These are phyloP conservation scores for Scheffersomyces ergatensis DNA, from an alignment of 805 yeast genomes.

Conservation along the genomic window DNA sequence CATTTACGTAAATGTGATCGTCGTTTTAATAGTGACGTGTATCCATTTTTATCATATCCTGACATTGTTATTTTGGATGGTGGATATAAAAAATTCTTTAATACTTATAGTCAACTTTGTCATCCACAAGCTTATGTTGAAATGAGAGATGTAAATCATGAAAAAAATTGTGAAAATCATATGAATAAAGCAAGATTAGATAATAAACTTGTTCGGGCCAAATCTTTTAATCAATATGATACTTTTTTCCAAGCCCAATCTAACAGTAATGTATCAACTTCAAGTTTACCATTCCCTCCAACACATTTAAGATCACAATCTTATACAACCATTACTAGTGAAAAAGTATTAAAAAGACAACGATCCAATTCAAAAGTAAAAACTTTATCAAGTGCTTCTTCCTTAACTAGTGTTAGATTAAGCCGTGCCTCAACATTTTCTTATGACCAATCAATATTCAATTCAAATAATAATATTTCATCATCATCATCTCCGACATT, in stretches of 20 bases:
- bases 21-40: constrained; percentile 62
- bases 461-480: too few relatives aligned
- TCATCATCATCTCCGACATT: constrained; percentile 8
- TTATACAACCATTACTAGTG: constrained; percentile 27
- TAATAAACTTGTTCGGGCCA: constrained; percentile 39
- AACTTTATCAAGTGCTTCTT: constrained; percentile 5
- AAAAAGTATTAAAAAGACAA: constrained; percentile 32
- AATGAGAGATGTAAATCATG: constrained; percentile 57
- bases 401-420: constrained; percentile 8
- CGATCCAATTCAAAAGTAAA: constrained; percentile 13
- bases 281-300: constrained; percentile 1
- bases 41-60: constrained; percentile 83
- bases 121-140: constrained; percentile 77
- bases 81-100: constrained; percentile 81
- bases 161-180: constrained; percentile 43
- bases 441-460: constrained; percentile 17
- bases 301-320: constrained; percentile 26
- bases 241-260: background rate
- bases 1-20: constrained; percentile 85
- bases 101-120: constrained; percentile 56
- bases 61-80: constrained; percentile 88
- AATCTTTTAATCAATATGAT: constrained; percentile 27
- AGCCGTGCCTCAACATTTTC: constrained; percentile 26
- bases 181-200: constrained; percentile 43
- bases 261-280: background rate